Conservation (phyloP, 2,329 filamentous ascomycete genomes). For the Fusarium dlaminii region DNA sequence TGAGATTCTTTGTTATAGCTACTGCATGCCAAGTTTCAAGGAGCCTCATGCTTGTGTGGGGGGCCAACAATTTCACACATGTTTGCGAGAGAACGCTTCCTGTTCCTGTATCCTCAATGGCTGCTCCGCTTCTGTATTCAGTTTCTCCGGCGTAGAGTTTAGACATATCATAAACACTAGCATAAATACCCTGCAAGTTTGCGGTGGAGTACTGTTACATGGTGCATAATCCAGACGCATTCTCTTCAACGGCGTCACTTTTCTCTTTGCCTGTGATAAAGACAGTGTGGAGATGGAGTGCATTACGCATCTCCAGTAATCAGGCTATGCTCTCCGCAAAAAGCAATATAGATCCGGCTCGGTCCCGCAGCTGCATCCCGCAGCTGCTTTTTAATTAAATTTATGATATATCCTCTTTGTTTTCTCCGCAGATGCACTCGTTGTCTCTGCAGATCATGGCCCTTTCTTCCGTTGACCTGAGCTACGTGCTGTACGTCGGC, state of each 20-base stretch:
- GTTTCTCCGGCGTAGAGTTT: not conserved
- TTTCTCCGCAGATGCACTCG: not conserved
- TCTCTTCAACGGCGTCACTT: not conserved
- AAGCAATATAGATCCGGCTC: constrained; percentile 13
- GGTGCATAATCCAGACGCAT: not conserved
- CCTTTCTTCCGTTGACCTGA: not conserved
- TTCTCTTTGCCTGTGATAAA: not conserved
- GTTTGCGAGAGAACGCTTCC: not conserved
- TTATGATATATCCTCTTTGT: constrained; percentile 7
- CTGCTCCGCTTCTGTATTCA: not conserved
- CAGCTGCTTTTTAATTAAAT: not conserved
- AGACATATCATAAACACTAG: constrained; percentile 5
- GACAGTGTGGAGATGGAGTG: not conserved
- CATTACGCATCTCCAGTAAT: not conserved
- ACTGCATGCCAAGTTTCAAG: not conserved
- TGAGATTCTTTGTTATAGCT: not conserved
- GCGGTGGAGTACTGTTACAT: constrained; percentile 1
- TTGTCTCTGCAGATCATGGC: constrained; percentile 21
- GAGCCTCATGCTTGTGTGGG: not conserved
- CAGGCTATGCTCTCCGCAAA: not conserved
- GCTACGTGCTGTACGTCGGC: constrained; percentile 1
- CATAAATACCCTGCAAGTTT: not conserved
- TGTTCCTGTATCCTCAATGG: not conserved
- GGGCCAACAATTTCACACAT: not conserved
- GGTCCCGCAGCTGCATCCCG: not conserved